Evolutionary conservation across 1,284 basidiomycete genomes (phyloP), one percentile per base, ranked within the genome.

Genomic region (Cerrena zonata): DNA sequence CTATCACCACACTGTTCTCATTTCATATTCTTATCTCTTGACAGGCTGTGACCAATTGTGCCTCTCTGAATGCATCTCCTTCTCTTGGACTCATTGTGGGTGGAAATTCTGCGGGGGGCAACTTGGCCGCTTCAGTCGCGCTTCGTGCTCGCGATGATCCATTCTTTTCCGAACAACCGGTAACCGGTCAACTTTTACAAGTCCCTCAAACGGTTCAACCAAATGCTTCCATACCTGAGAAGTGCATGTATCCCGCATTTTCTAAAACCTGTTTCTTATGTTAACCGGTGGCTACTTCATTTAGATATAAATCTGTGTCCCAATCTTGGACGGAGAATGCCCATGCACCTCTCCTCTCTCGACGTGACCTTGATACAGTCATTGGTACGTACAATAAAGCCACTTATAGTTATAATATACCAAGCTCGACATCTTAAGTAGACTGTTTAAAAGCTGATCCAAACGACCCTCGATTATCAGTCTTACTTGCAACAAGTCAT

Each of bases 61-160:
- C 30, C 2, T 13, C 45, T 0, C 26, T 61, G 5, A 45, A 43
- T 38, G 56, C 44, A 2, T 50, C 47, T 30, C 45, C 57, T 15
- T 18, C 47, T 2, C 55, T 55, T 38, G 61, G 58, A 5, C 56
- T 60, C 38, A 37, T 63, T 21, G 37, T 62, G 15, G 57, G 44
- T 0, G 61, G 61, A 2, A 19, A 36, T 11, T 63, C 61, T 1
- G 55, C 59, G 0, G 61, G 61, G 12, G 61, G 30, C 7, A 62
- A 59, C 21, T 12, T 61, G 5, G 40, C 57, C n/a, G 57, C 56
- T 1, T 45, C 47, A 7, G 42, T 60, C 15, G 26, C 58, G 1
- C 51, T 55, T 36, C 47, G 46, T 13, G 55, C 56, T 2, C 55
- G 54, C 12, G 52, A 59, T 22, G 61, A 65, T 25, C 53, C 52